Base-by-base conservation (phyloP, 148 eudicot species). In the Chenopodium album region DNA sequence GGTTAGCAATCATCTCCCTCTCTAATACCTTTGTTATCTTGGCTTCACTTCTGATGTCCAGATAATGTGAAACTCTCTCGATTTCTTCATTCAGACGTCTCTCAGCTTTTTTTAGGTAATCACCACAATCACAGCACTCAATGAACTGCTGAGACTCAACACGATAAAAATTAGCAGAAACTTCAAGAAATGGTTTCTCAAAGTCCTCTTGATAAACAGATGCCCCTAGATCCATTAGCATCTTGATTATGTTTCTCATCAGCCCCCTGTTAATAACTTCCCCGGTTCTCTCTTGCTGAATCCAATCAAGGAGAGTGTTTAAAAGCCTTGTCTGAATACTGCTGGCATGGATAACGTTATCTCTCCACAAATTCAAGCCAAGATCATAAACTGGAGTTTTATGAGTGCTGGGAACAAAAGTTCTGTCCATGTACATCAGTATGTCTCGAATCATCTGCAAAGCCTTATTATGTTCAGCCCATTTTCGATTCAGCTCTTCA, bases 401-500 rank as follows among this genome's bases (percentile, higher is more conserved):
- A 79, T 84, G 93, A 79, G 88, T 88, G 87, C 91, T 87, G 1
- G 92, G 93, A 85, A 90, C 91, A 85, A 85, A 93, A 19, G 94
- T 91, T 70, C 94, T 88, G 82, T 93, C 97, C 97, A 93, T 93
- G 89, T 91, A 93, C 97, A 93, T 91, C 68, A 93, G 82, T 76
- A 92, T 91, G 85, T 93, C 95, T 59, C 97, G 89, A 46, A 93
- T 93, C 95, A 92, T 93, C 79, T 93, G 92, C 76, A 93, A 82
- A 41, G 97, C 93, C 70, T 92, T 93, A 75, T 91, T 92, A 84
- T 93, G 97, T 69, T 93, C 94, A 47, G 82, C 66, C 97, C 97
- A 93, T 85, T 90, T 90, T 65, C 89, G 84, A 80, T 93, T 93
- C 76, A 93, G 85, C 82, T 92, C 97, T 74, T 92, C 97, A 75